A percentile compares a stretch with the other conserved stretches of the same genome.
These are phyloP conservation scores for Mentha longifolia DNA, from an alignment of 257 asterid genomes.

Conservation along the genomic window DNA sequence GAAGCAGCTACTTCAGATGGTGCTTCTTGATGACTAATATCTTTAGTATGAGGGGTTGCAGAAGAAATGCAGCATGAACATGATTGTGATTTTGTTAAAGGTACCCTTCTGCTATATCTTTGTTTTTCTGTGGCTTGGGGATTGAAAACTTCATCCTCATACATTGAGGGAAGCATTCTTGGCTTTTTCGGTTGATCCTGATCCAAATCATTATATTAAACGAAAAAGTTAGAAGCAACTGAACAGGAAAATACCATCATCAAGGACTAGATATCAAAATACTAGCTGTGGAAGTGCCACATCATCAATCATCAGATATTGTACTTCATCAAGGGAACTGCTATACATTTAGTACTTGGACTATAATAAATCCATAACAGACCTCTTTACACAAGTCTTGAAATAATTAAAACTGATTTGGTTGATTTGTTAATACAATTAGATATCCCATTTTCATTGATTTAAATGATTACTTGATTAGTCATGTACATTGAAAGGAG, in stretches of 20 bases:
- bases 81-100: constrained; percentile 36
- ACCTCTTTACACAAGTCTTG: no score
- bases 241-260: constrained; percentile 13
- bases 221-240: constrained; percentile 9
- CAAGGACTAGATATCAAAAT: neutral
- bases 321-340: no score
- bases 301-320: no score
- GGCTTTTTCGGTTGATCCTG: constrained; percentile 60
- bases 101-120: constrained; percentile 58
- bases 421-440: no score
- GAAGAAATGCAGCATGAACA: constrained; percentile 53
- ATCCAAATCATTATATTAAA: constrained; percentile 17
- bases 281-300: neutral
- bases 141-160: constrained; percentile 46
- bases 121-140: constrained; percentile 45
- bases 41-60: constrained; percentile 37
- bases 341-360: no score
- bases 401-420: no score
- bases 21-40: constrained; percentile 35
- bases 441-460: neutral
- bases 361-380: no score
- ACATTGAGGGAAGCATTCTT: constrained; percentile 73
- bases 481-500: neutral
- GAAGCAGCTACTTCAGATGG: constrained; percentile 26
- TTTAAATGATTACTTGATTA: neutral